These are phyloP conservation scores for Parachaetomium inaequale DNA, from an alignment of 495 filamentous ascomycete species.

Conservation along the genomic window DNA sequence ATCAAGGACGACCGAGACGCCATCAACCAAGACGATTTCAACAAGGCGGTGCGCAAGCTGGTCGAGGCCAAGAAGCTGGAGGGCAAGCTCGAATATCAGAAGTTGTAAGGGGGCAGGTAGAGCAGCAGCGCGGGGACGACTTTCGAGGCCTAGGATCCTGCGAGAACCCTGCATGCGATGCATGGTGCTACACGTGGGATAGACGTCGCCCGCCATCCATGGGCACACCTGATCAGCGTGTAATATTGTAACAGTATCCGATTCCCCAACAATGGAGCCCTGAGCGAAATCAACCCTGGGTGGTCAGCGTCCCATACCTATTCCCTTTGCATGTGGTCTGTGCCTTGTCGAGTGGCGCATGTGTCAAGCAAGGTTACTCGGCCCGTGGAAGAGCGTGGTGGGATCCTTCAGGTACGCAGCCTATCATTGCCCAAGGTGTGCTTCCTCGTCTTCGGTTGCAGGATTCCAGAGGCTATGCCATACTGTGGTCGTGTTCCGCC, in stretches of 20 bases:
- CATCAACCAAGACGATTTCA: conserved; percentile 98
- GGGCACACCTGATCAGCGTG: conserved; percentile 12
- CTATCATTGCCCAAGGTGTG: background rate
- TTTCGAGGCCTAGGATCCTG: background rate
- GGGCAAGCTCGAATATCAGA: conserved; percentile 96
- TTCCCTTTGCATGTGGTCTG: background rate
- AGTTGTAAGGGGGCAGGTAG: conserved; percentile 58
- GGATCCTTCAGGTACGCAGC: background rate
- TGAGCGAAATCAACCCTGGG: background rate
- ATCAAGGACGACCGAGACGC: conserved; percentile 97
- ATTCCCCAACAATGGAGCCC: background rate
- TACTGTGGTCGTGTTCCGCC: background rate
- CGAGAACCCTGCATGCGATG: background rate
- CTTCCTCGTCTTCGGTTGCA: background rate
- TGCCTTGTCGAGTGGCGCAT: too few species aligned
- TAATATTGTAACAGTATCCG: conserved; percentile 27
- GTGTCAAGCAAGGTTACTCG: too few species aligned
- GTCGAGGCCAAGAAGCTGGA: conserved; percentile 97
- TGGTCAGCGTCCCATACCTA: background rate
- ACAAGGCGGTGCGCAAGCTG: conserved; percentile 95
- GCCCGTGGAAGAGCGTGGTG: background rate
- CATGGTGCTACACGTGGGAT: background rate
- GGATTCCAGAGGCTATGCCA: background rate
- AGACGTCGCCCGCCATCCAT: background rate
- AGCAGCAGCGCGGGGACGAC: background rate